phyloP scores from a whole-genome alignment of 805 yeast genomes.

The Monosporozyma solicola region DNA sequence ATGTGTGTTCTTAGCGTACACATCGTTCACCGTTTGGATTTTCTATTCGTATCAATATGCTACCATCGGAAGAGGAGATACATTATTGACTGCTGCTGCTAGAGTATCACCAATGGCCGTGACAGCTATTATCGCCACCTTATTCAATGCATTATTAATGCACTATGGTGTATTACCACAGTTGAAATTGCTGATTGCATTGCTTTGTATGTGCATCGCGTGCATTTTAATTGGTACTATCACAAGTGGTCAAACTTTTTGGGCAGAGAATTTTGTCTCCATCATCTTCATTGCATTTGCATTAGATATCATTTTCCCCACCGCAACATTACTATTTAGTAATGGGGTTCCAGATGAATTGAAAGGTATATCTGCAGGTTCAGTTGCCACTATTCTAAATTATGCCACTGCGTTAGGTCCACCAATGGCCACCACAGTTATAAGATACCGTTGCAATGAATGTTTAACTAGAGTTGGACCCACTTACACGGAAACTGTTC shows the following conservation, averaged over 20 bases:
- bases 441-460: slow-evolving; percentile 5
- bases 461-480: background rate
- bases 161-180: slow-evolving; percentile 5
- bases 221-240: slow-evolving; percentile 38
- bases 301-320: slow-evolving; percentile 63
- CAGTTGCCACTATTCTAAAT: slow-evolving; percentile 53
- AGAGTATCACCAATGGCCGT: slow-evolving; percentile 36
- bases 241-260: slow-evolving; percentile 47
- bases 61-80: slow-evolving; percentile 35
- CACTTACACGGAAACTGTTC: slow-evolving; percentile 3
- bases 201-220: background rate
- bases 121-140: slow-evolving; percentile 44
- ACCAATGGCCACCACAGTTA: slow-evolving; percentile 48
- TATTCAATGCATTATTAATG: slow-evolving; percentile 11
- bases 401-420: slow-evolving; percentile 55
- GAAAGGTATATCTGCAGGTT: slow-evolving; percentile 62
- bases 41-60: slow-evolving; percentile 44
- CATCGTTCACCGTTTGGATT: slow-evolving; percentile 51
- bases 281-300: slow-evolving; percentile 48
- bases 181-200: slow-evolving; percentile 4
- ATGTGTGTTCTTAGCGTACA: slow-evolving; percentile 34
- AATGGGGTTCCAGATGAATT: slow-evolving; percentile 44
- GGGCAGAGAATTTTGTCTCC: slow-evolving; percentile 46
- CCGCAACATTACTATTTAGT: slow-evolving; percentile 50
- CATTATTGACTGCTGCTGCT: slow-evolving; percentile 36